These are phyloP conservation scores for Boletus reticulatus DNA, from an alignment of 768 basidiomycete species.

Conservation along the genomic window DNA sequence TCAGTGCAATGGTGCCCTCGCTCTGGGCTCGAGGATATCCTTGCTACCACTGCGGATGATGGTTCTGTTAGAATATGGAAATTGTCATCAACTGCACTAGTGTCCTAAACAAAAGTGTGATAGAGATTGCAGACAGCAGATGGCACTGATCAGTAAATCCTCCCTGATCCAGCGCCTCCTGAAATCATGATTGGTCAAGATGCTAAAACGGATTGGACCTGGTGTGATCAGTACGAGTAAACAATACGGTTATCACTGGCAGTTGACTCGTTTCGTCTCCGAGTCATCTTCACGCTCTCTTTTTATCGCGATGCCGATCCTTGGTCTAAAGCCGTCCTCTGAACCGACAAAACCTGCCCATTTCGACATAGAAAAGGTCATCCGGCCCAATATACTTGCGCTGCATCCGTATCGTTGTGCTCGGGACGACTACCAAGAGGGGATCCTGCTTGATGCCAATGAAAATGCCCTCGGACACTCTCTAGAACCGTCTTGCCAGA, in stretches of 20 bases:
- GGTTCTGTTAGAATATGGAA: conserved; percentile 81
- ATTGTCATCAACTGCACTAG: conserved; percentile 19
- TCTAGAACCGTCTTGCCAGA: conserved; percentile 42
- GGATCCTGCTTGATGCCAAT: conserved; percentile 95
- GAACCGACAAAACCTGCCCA: conserved; percentile 61
- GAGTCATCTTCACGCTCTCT: neutral
- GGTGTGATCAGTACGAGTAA: too few relatives aligned
- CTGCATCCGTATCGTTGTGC: conserved; percentile 95
- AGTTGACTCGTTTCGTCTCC: neutral
- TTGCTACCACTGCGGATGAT: conserved; percentile 89
- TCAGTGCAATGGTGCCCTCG: conserved; percentile 80
- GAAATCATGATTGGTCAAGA: too few relatives aligned
- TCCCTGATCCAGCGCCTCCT: too few relatives aligned
- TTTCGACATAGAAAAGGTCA: conserved; percentile 79
- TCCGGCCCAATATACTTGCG: conserved; percentile 92
- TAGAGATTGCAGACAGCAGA: too few relatives aligned
- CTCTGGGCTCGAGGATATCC: conserved; percentile 55
- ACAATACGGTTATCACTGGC: too few relatives aligned
- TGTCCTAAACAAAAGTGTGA: neutral
- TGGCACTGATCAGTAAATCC: too few relatives aligned
- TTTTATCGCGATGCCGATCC: conserved; percentile 54
- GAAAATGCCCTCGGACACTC: conserved; percentile 94
- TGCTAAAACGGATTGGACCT: too few relatives aligned
- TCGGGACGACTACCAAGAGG: conserved; percentile 89
- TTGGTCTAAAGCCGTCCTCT: conserved; percentile 49